These are phyloP conservation scores for Aspergillus ellipticus DNA, from an alignment of 495 filamentous ascomycete genomes.

Conservation along the genomic window DNA sequence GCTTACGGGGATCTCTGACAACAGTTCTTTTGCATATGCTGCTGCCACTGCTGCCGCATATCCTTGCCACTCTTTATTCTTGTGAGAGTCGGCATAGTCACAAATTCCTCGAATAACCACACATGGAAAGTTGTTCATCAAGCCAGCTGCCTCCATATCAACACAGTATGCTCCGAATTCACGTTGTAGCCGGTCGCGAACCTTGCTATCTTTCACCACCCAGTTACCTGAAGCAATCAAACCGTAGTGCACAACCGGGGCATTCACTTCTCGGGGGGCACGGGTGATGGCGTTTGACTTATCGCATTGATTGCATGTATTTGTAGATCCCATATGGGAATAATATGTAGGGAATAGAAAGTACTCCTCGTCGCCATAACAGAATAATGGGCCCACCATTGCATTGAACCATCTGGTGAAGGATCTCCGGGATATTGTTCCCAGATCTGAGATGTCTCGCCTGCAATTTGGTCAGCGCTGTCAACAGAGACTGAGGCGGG, in stretches of 20 bases:
- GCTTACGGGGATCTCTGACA: too few species aligned
- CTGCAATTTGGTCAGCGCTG: slow-evolving; percentile 23
- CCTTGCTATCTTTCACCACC: slow-evolving; percentile 13
- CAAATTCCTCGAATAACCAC: slow-evolving; percentile 32
- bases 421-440: too few species aligned
- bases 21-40: slow-evolving; percentile 30
- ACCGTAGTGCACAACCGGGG: slow-evolving; percentile 16
- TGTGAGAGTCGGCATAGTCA: slow-evolving; percentile 37
- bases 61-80: slow-evolving; percentile 32
- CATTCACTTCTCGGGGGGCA: not conserved
- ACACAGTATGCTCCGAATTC: slow-evolving; percentile 25
- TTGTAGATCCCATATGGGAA: too few species aligned
- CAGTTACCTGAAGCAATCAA: slow-evolving; percentile 16
- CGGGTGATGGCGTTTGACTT: too few species aligned
- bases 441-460: too few species aligned
- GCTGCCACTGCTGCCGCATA: slow-evolving; percentile 33
- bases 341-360: too few species aligned
- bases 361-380: too few species aligned
- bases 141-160: slow-evolving; percentile 48
- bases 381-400: too few species aligned
- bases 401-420: too few species aligned
- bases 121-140: slow-evolving; percentile 29
- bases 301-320: not conserved
- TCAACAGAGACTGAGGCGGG: slow-evolving; percentile 28
- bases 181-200: slow-evolving; percentile 15